A percentile compares a stretch with the other conserved stretches of the same genome.
phyloP scores from a whole-genome alignment of 495 filamentous ascomycete species.

The Lentithecium fluviatile region DNA sequence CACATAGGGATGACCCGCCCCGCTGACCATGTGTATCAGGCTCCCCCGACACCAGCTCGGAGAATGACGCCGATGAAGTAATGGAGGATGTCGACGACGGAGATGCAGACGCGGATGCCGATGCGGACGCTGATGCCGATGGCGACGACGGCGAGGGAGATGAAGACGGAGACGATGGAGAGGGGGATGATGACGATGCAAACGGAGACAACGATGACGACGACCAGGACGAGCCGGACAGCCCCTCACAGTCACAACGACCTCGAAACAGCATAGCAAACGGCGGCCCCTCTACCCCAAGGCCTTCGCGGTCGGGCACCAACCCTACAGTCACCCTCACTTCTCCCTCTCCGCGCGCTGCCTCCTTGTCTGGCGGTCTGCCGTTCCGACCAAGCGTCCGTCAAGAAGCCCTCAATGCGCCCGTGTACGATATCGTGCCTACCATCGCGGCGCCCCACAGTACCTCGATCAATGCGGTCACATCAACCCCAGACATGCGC shows the following conservation, averaged over 20 bases:
- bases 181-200: conserved; percentile 54
- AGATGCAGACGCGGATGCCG: conserved; percentile 45
- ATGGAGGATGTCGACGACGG: conserved; percentile 52
- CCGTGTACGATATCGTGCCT: conserved; percentile 90
- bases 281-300: conserved; percentile 38
- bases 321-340: conserved; percentile 32
- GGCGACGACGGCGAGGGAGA: conserved; percentile 61
- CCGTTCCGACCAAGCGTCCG: conserved; percentile 65
- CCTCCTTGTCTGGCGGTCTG: conserved; percentile 46
- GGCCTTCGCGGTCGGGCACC: conserved; percentile 32
- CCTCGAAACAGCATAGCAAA: conserved; percentile 47
- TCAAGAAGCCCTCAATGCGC: conserved; percentile 77
- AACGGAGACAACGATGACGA: conserved; percentile 57
- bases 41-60: conserved; percentile 37
- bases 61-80: conserved; percentile 51
- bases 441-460: conserved; percentile 95
- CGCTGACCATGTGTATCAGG: conserved; percentile 2
- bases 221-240: conserved; percentile 57
- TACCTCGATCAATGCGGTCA: conserved; percentile 91
- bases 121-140: conserved; percentile 65
- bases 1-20: not conserved
- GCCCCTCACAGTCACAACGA: conserved; percentile 45
- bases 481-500: conserved; percentile 89
- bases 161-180: conserved; percentile 59
- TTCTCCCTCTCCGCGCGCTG: conserved; percentile 51